These are phyloP conservation scores for Aegilops umbellulata DNA, from an alignment of 176 grass and related monocot species.

Conservation along the genomic window DNA sequence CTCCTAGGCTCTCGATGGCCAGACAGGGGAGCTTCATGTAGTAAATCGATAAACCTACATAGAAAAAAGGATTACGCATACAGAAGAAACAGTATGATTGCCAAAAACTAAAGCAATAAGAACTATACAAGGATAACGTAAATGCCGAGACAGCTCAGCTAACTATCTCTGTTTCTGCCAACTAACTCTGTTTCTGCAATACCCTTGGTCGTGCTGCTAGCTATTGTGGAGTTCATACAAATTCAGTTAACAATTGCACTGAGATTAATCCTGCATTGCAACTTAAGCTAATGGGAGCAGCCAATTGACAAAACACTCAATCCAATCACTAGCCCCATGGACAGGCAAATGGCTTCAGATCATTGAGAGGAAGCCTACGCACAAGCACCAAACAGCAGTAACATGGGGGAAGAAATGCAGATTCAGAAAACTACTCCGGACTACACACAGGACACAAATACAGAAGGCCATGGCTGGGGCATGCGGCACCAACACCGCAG, in stretches of 20 bases:
- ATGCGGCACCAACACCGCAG: not conserved
- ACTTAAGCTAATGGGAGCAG: not conserved
- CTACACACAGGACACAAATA: not conserved
- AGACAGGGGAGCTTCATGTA: conserved; percentile 81
- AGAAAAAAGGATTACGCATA: not conserved
- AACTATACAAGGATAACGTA: not conserved
- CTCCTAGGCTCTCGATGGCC: conserved; percentile 79
- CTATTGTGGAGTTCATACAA: not conserved
- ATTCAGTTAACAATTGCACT: not conserved
- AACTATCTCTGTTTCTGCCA: not conserved
- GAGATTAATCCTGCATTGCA: not conserved
- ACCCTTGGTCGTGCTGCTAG: not conserved
- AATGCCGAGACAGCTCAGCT: not conserved
- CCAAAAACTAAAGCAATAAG: not conserved
- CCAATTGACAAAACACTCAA: not conserved
- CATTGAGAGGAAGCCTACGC: not conserved
- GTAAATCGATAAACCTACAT: conserved; percentile 84
- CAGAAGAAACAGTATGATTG: conserved; percentile 1
- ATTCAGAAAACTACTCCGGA: conserved; percentile 10
- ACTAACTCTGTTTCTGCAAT: not conserved
- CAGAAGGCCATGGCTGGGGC: not conserved
- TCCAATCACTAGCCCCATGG: not conserved
- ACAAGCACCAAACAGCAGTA: not conserved
- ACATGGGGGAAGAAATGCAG: not conserved
- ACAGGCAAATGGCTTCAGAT: not conserved